Percentiles rank a stretch among this genome's conserved stretches.
phyloP scores from a whole-genome alignment of 2,329 filamentous ascomycete genomes.

The Cercospora brassicicola region DNA sequence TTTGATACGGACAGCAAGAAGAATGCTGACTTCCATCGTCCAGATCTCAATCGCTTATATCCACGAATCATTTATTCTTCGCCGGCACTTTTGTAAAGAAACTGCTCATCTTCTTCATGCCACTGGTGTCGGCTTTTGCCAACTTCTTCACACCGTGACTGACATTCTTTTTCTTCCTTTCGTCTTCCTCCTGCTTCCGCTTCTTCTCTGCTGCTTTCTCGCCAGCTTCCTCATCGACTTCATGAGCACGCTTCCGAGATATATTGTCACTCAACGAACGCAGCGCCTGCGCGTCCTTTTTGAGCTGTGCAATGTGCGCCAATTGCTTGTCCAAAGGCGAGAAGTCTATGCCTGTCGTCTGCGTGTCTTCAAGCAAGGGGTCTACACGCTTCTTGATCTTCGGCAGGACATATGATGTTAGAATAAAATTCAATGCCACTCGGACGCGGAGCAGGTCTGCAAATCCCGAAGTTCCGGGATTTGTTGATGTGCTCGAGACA shows the following conservation, averaged over 20 bases:
- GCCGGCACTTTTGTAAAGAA: conserved; percentile 73
- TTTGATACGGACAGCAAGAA: neutral
- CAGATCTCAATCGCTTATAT: neutral
- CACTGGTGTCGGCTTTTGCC: conserved; percentile 83
- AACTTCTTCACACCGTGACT: conserved; percentile 76
- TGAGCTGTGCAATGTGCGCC: conserved; percentile 63
- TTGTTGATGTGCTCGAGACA: conserved; percentile 35
- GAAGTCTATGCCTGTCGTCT: conserved; percentile 59
- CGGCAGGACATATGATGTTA: conserved; percentile 59
- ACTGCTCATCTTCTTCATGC: conserved; percentile 95
- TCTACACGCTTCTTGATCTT: conserved; percentile 49
- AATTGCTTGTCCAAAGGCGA: conserved; percentile 69
- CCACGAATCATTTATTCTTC: conserved; percentile 19
- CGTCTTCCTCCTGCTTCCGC: conserved; percentile 82
- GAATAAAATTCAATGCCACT: conserved; percentile 65
- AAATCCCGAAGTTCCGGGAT: conserved; percentile 39
- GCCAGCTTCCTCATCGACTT: conserved; percentile 65
- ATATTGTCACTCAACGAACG: conserved; percentile 70
- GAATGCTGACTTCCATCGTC: neutral
- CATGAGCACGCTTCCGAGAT: conserved; percentile 58
- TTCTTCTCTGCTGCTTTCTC: conserved; percentile 68
- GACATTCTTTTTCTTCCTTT: conserved; percentile 77
- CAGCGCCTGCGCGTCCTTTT: conserved; percentile 68
- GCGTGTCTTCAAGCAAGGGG: conserved; percentile 42
- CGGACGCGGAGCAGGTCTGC: conserved; percentile 63